Evolutionary conservation across 129 eudicot genomes (phyloP).

Genomic region (Helichrysum umbraculigerum): DNA sequence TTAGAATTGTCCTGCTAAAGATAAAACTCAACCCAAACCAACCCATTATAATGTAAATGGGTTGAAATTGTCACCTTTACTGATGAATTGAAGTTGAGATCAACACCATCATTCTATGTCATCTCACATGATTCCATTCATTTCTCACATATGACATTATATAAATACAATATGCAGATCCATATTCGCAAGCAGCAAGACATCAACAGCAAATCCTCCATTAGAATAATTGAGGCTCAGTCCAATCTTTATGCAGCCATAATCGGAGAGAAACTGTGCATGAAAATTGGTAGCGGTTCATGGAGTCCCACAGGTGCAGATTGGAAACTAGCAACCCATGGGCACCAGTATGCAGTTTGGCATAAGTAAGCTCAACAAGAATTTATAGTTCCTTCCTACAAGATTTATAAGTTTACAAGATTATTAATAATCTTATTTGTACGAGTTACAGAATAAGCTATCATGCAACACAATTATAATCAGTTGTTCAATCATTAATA

Average conservation of each 20-base stretch:
- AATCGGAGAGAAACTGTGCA: constrained; percentile 69
- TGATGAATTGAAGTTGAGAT: background rate
- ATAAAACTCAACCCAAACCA: background rate
- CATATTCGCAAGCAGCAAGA: constrained; percentile 61
- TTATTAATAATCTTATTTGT: constrained; percentile 6
- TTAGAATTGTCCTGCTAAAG: background rate
- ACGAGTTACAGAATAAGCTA: constrained; percentile 10
- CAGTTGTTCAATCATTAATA: background rate
- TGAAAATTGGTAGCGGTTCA: constrained; percentile 88
- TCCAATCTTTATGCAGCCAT: constrained; percentile 78
- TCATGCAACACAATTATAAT: background rate
- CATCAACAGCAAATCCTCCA: constrained; percentile 69
- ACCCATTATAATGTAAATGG: background rate
- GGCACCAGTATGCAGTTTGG: constrained; percentile 91
- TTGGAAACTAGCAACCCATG: constrained; percentile 83
- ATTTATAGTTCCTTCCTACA: background rate
- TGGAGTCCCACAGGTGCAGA: constrained; percentile 84
- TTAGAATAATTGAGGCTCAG: constrained; percentile 72
- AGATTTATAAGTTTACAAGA: constrained; percentile 8
- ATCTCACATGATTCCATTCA: too few species aligned
- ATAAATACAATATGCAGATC: constrained; percentile 45
- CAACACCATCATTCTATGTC: background rate
- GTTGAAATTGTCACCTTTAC: constrained; percentile 8
- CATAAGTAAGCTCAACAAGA: constrained; percentile 39
- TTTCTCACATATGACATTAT: background rate